phyloP scores from a whole-genome alignment of 2,329 filamentous ascomycete species.

The Escovopsis sp. region DNA sequence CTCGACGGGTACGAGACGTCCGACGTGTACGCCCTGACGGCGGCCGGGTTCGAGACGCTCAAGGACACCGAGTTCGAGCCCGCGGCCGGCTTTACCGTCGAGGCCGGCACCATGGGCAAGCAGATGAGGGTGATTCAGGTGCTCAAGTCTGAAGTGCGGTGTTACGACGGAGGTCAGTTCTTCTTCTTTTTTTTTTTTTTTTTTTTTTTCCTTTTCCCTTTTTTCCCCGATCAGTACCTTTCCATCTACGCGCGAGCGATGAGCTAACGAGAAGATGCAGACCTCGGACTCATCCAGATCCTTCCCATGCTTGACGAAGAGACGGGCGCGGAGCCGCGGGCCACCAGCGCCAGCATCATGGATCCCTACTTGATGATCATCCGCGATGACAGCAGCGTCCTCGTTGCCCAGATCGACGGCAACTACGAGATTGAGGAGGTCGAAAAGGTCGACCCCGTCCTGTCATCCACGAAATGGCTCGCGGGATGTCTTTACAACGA shows the following conservation, averaged over 20 bases:
- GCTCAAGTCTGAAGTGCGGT: constrained; percentile 71
- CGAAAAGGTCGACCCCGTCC: constrained; percentile 42
- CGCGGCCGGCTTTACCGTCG: constrained; percentile 72
- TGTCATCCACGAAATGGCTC: constrained; percentile 56
- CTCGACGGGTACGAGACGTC: constrained; percentile 60
- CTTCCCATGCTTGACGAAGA: constrained; percentile 87
- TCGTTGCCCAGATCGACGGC: constrained; percentile 61
- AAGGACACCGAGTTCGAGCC: constrained; percentile 83
- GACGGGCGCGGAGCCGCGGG: constrained; percentile 63
- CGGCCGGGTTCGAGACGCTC: constrained; percentile 58
- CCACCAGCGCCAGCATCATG: constrained; percentile 67
- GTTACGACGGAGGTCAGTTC: constrained; percentile 78
- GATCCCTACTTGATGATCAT: constrained; percentile 78
- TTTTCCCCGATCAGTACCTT: no score
- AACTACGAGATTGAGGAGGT: constrained; percentile 78
- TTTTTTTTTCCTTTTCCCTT: no score
- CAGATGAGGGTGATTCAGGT: constrained; percentile 77
- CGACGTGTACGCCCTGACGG: constrained; percentile 63
- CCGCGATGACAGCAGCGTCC: constrained; percentile 68
- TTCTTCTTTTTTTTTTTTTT: no score
- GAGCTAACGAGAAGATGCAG: constrained; percentile 24
- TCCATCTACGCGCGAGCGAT: not conserved
- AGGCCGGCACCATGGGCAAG: constrained; percentile 70
- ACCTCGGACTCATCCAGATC: constrained; percentile 80
- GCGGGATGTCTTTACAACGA: constrained; percentile 77